Evolutionary conservation across 2,329 filamentous ascomycete species (phyloP), one percentile per base, ranked within the genome.

Genomic region (Sclerotinia minor): DNA sequence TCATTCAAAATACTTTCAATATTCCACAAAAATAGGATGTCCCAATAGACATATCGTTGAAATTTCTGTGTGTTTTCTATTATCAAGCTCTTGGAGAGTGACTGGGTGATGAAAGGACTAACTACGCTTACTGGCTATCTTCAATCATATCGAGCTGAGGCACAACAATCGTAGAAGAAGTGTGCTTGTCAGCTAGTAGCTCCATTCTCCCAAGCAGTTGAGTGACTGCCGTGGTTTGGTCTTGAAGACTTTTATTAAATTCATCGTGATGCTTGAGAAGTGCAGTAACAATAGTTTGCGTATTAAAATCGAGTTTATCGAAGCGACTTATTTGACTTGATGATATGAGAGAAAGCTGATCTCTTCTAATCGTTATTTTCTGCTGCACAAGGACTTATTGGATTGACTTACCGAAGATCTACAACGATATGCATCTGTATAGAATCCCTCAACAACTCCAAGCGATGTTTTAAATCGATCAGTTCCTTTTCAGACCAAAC

Each of bases 371-470:
- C 5, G 38, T 47, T 3, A 63, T 3, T 50, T n/a, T 19, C 26
- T 19, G 35, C 26, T 19, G 29, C 5, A 17, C 7, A 11, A 6
- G 32, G 32, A 29, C 17, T 41, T 26, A 17, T 29, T 35, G 4
- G 29, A 15, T 3, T 32, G 26, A 35, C 35, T 44, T 19, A 65
- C 64, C 52, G 13, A n/a, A 65, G 53, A 32, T 50, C 26, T 5
- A 58, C 41, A 9, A 58, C 41, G 2, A 65, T 26, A 49, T 65
- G 64, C 38, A 59, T 59, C n/a, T 65, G 52, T n/a, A 65, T 59
- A 1, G 38, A 58, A n/a, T 66, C 53, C 29, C 53, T 59, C 5
- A 49, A 29, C 19, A 58, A 21, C 0, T 19, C 3, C 19, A 65
- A 26, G 1, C 35, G 19, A 44, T 47, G 19, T 15, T n/a, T 26